Conservation (phyloP, 1,139 yeast species). For the Zygoascus hellenicus region DNA sequence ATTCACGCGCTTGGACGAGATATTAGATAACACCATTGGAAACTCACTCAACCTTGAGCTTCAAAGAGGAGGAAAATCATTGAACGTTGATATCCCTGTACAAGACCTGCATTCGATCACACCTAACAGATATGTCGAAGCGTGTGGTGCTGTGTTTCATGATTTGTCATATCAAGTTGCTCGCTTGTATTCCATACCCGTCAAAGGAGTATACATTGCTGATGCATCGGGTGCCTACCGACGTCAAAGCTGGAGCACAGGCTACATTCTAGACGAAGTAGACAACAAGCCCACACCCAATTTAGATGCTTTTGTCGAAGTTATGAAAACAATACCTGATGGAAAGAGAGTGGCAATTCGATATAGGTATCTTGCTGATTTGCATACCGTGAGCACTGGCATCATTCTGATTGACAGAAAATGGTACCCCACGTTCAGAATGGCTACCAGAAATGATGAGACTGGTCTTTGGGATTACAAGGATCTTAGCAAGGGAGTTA, state of each 20-base stretch:
- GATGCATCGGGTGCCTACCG: constrained; percentile 76
- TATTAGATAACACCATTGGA: constrained; percentile 68
- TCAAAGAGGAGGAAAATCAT: constrained; percentile 69
- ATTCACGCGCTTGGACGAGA: constrained; percentile 77
- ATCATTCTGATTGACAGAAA: constrained; percentile 74
- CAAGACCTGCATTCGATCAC: constrained; percentile 79
- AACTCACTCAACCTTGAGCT: constrained; percentile 51
- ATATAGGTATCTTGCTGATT: constrained; percentile 74
- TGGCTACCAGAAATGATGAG: constrained; percentile 70
- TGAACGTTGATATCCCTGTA: constrained; percentile 48
- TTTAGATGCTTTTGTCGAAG: constrained; percentile 68
- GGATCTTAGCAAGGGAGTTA: constrained; percentile 35
- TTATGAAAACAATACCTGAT: constrained; percentile 75
- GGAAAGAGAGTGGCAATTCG: constrained; percentile 63
- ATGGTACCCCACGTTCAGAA: constrained; percentile 68
- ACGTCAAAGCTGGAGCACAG: constrained; percentile 40
- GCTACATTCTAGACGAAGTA: constrained; percentile 73
- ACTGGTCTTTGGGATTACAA: constrained; percentile 88
- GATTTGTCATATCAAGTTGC: constrained; percentile 86
- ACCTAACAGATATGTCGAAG: constrained; percentile 74
- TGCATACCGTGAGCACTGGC: constrained; percentile 60
- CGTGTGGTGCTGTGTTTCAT: constrained; percentile 83
- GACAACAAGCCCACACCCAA: constrained; percentile 71
- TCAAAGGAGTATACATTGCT: constrained; percentile 73
- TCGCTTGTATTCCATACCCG: constrained; percentile 75